A percentile compares a stretch with the other conserved stretches of the same genome.
Conservation (phyloP, 1,139 yeast genomes). For the Debaryomyces sp. region DNA sequence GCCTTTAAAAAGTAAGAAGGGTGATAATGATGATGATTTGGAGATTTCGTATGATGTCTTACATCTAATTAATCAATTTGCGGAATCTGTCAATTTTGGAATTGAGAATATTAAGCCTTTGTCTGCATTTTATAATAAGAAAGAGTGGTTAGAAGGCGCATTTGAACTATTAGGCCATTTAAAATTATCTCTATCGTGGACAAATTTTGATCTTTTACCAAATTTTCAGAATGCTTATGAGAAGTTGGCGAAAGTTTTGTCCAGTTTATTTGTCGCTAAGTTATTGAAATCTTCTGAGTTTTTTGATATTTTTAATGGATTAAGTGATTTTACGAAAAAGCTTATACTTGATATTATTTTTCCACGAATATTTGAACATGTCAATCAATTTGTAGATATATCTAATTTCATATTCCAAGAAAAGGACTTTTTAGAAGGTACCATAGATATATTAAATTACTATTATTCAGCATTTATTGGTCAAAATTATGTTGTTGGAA, state of each 20-base stretch:
- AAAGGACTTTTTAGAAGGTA: slow-evolving; percentile 31
- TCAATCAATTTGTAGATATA: slow-evolving; percentile 36
- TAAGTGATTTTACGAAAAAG: slow-evolving; percentile 30
- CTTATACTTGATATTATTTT: slow-evolving; percentile 38
- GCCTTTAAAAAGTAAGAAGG: slow-evolving; percentile 20
- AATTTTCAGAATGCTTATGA: slow-evolving; percentile 27
- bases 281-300: slow-evolving; percentile 23
- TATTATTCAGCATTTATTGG: slow-evolving; percentile 26
- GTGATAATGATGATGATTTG: slow-evolving; percentile 17
- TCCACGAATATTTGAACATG: slow-evolving; percentile 40
- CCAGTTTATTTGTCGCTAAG: slow-evolving; percentile 37
- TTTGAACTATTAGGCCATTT: slow-evolving; percentile 43
- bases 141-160: slow-evolving; percentile 43
- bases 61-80: slow-evolving; percentile 38
- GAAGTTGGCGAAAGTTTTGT: slow-evolving; percentile 26
- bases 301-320: slow-evolving; percentile 21
- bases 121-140: slow-evolving; percentile 25
- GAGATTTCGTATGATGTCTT: slow-evolving; percentile 34
- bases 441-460: slow-evolving; percentile 26
- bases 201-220: slow-evolving; percentile 19
- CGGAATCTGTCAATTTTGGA: slow-evolving; percentile 35
- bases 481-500: slow-evolving; percentile 28
- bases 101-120: slow-evolving; percentile 26
- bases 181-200: slow-evolving; percentile 31
- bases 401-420: slow-evolving; percentile 42